Evolutionary conservation across 805 yeast species (phyloP).

Genomic region (Wickerhamiella azyma): DNA sequence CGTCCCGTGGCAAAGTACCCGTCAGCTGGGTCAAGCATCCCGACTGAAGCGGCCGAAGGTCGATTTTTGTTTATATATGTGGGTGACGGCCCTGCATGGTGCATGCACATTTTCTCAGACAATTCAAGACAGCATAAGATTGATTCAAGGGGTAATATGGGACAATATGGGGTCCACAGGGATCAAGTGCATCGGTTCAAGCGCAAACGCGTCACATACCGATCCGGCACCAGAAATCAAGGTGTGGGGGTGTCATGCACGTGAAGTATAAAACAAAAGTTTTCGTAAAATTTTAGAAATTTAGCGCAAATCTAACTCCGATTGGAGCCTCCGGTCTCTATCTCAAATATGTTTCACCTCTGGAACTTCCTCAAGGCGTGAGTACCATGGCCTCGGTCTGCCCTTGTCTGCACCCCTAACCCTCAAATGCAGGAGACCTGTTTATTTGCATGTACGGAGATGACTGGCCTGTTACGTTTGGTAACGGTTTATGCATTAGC

Average conservation of each 20-base stretch:
- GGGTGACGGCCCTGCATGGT: background rate
- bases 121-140: too few species aligned
- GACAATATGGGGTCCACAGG: background rate
- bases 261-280: too few species aligned
- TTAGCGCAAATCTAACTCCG: too few species aligned
- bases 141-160: background rate
- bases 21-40: conserved; percentile 5
- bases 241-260: too few species aligned
- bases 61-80: background rate
- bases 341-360: too few species aligned
- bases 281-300: too few species aligned
- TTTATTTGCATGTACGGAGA: background rate
- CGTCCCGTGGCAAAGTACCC: conserved; percentile 1
- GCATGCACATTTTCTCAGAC: background rate
- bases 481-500: too few species aligned
- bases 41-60: background rate
- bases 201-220: too few species aligned
- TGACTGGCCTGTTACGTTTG: background rate
- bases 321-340: too few species aligned
- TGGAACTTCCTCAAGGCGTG: too few species aligned
- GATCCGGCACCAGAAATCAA: too few species aligned
- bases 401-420: background rate
- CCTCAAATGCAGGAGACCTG: background rate
- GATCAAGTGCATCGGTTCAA: too few species aligned
- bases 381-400: background rate